Percentiles rank a stretch among this genome's conserved stretches.
phyloP scores from a whole-genome alignment of 257 asterid genomes.

The Nicotiana obtusifolia region DNA sequence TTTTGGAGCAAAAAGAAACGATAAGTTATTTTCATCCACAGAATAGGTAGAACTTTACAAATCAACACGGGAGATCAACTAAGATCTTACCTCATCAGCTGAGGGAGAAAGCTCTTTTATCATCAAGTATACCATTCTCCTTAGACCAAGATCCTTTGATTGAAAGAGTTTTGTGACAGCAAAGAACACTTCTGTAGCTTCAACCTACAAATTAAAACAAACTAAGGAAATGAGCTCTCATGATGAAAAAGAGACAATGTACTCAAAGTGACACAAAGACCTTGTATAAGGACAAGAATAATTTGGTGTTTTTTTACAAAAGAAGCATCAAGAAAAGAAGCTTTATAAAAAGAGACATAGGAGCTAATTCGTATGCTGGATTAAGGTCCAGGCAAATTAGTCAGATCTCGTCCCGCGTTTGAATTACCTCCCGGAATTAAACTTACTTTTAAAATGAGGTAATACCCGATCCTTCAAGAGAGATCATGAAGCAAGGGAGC shows the following conservation, averaged over 20 bases:
- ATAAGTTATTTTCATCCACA: slow-evolving; percentile 19
- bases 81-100: slow-evolving; percentile 68
- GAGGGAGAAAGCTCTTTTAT: slow-evolving; percentile 92
- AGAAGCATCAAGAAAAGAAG: not conserved
- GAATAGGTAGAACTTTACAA: not conserved
- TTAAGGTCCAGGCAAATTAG: too few species aligned
- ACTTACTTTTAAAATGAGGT: not conserved
- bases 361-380: not conserved
- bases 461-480: not conserved
- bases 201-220: slow-evolving; percentile 37
- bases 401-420: not conserved
- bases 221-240: not conserved
- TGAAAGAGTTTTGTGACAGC: slow-evolving; percentile 93
- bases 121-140: slow-evolving; percentile 95
- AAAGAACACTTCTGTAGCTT: slow-evolving; percentile 92
- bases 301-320: not conserved
- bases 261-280: not conserved
- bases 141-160: slow-evolving; percentile 77
- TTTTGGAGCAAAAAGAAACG: slow-evolving; percentile 26
- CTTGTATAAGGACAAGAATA: not conserved
- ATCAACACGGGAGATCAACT: slow-evolving; percentile 3
- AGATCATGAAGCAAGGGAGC: too few species aligned
- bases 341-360: not conserved
- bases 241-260: not conserved
- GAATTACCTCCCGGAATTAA: not conserved